Conservation (phyloP, 108 stramenopile species). For the Cylindrotheca closterium region DNA sequence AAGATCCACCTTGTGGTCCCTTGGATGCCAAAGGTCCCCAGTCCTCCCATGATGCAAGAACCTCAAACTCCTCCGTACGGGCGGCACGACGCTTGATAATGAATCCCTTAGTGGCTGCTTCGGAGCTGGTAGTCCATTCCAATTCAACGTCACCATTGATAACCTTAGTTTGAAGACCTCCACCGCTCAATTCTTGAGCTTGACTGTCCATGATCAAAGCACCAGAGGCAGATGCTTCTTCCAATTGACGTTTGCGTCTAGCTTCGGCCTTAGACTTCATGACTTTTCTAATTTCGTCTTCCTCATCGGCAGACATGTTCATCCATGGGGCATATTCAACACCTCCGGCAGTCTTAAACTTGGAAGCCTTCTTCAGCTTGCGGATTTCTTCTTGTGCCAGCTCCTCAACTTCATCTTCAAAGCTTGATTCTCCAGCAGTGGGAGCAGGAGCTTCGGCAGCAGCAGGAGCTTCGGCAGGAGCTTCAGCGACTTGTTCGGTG, state of each 20-base stretch:
- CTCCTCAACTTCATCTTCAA: slow-evolving; percentile 75
- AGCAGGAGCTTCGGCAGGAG: neutral
- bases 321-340: slow-evolving; percentile 92
- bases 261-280: slow-evolving; percentile 75
- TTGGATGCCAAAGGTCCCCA: slow-evolving; percentile 81
- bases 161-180: slow-evolving; percentile 69
- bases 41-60: slow-evolving; percentile 65
- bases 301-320: slow-evolving; percentile 73
- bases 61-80: slow-evolving; percentile 71
- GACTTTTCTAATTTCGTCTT: slow-evolving; percentile 59
- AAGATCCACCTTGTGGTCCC: slow-evolving; percentile 73
- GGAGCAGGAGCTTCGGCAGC: neutral
- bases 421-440: slow-evolving; percentile 1
- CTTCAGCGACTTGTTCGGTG: neutral
- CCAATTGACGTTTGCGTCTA: slow-evolving; percentile 60
- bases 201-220: slow-evolving; percentile 71
- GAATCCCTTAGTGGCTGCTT: slow-evolving; percentile 77
- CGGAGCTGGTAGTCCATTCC: slow-evolving; percentile 78
- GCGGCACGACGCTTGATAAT: slow-evolving; percentile 81
- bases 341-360: slow-evolving; percentile 70
- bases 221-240: slow-evolving; percentile 63
- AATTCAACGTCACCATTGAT: slow-evolving; percentile 79
- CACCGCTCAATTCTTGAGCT: slow-evolving; percentile 83
- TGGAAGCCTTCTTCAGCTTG: slow-evolving; percentile 69
- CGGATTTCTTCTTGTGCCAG: slow-evolving; percentile 56